Evolutionary conservation across 1,284 basidiomycete genomes (phyloP), one percentile per base, ranked within the genome.

Genomic region (Leccinum subrobustum): DNA sequence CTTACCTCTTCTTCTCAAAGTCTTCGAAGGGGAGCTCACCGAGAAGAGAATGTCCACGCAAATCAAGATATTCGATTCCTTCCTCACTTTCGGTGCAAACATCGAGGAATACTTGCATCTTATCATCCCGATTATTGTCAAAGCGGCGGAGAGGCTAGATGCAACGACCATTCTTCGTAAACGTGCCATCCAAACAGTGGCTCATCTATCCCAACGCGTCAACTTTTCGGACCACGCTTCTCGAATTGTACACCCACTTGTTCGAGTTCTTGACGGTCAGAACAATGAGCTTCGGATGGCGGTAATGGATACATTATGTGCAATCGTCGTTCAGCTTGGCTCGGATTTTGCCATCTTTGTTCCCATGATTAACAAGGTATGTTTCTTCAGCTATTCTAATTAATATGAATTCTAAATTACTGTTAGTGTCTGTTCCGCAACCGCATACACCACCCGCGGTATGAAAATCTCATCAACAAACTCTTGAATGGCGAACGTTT

Each of bases 151-250:
- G 75, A 84, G 93, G 54, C 77, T 85, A 0, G 94, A 96, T 67
- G 90, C 87, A 1, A 84, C 89, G 2, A 83, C 85, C 1, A 78
- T 85, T 31, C 78, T 99, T 52, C 88, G 96, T 50, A 95, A 93
- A 75, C 86, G 89, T 52, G 96, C 96, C 0, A 91, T 99, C 54
- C 86, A 92, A 64, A 96, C 95, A 0, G 92, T 98, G 18, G 95
- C 95, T 51, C 92, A 93, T 31, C 79, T 99, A 18, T 95, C 95
- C 14, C 85, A 91, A 65, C 88, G 96, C 65, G 95, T 99, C 69
- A 98, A 99, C 77, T 98, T 99, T 73, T 96, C 93, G n/a, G 97
- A 99, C 71, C 96, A 99, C 70, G 95, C 96, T 7, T 97, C 95
- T 18, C 86, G 96, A 52, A 98, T 99, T 69, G 93, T 99, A 25